Evolutionary conservation across 2,329 filamentous ascomycete species (phyloP), one percentile per base, ranked within the genome.

Genomic region (Akanthomyces muscarius): DNA sequence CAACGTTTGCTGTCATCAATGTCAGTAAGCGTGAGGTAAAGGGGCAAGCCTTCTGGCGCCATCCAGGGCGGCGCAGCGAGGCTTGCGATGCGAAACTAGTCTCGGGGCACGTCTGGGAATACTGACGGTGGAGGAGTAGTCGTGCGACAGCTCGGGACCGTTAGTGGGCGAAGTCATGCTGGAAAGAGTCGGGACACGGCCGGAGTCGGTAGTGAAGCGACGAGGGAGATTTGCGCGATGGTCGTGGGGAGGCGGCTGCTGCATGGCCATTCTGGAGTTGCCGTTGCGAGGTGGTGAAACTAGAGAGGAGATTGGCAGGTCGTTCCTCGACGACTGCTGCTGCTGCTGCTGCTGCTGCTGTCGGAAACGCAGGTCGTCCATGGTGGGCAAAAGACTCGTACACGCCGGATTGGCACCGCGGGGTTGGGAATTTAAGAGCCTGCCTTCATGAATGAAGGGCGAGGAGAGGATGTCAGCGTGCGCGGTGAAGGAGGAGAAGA

Each of bases 151-250:
- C 62, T 83, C 83, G 57, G 78, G 76, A 44, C 73, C 75, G 66
- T 81, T 81, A 69, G 80, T 77, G 69, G 80, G 79, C 53, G 78
- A 74, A 45, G 83, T 81, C 72, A 93, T 78, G 65, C 85, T 84
- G 63, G 83, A 85, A 77, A 91, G 80, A 73, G 89, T 91, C 75
- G 90, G 89, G 77, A 94, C 81, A 83, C 92, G 84, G 77, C 91
- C 83, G 78, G 91, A 88, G 78, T 97, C 96, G 63, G 93, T 95
- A 67, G 94, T 98, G 78, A 98, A 98, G 73, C 94, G 89, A 72
- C 94, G 89, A 77, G 93, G 91, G 74, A 98, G 82, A 70, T 87
- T 88, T 66, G 86, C 86, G 76, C 93, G 88, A 68, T 85, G 84
- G 73, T 96, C 91, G 75, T 86, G 83, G 67, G 83, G 28, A n/a